phyloP scores from a whole-genome alignment of 1,139 yeast species.

The Taiozyma sp. region DNA sequence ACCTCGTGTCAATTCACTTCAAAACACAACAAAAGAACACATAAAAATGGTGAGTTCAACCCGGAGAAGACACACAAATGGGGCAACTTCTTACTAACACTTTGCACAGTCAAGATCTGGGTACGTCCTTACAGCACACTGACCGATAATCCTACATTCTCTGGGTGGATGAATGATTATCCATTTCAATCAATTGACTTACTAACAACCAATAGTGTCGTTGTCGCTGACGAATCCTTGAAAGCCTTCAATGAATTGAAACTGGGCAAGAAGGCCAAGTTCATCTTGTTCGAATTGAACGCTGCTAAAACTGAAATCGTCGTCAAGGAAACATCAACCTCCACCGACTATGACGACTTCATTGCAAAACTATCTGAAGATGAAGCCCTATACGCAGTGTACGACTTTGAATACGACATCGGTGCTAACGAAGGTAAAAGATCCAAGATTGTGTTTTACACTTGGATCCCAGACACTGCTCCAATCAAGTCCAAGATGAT shows the following conservation, averaged over 20 bases:
- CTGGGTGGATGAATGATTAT: background rate
- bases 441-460: slow-evolving; percentile 86
- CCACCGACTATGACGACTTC: slow-evolving; percentile 73
- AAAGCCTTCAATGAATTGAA: slow-evolving; percentile 92
- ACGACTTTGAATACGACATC: slow-evolving; percentile 92
- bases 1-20: too few relatives aligned
- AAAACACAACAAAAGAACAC: background rate
- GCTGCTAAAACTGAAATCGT: slow-evolving; percentile 85
- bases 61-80: too few relatives aligned
- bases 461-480: slow-evolving; percentile 99
- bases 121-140: slow-evolving; percentile 33
- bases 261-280: slow-evolving; percentile 88
- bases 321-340: slow-evolving; percentile 78
- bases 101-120: slow-evolving; percentile 56
- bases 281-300: slow-evolving; percentile 72
- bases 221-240: slow-evolving; percentile 93
- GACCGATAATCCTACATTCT: background rate
- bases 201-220: slow-evolving; percentile 47
- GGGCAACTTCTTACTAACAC: slow-evolving; percentile 3
- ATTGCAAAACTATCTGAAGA: slow-evolving; percentile 87
- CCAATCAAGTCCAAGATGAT: slow-evolving; percentile 95
- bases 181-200: background rate
- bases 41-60: slow-evolving; percentile 1
- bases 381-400: slow-evolving; percentile 94
- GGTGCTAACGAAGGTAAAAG: slow-evolving; percentile 92